Conservation (phyloP, 176 grass and related monocot species). For the Rhynchospora pubera region DNA sequence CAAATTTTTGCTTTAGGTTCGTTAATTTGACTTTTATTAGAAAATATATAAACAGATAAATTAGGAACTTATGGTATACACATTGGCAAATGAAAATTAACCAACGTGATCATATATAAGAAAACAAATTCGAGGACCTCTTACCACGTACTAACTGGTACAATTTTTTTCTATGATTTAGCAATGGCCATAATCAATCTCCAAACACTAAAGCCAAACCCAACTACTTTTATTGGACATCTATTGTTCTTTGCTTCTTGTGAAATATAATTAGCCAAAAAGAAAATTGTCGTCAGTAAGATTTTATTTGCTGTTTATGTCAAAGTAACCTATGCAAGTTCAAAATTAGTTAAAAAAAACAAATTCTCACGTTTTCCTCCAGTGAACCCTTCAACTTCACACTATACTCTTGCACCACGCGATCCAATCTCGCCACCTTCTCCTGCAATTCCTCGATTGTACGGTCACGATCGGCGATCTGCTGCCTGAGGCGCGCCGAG, state of each 20-base stretch:
- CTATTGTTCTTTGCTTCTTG: not conserved
- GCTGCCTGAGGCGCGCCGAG: slow-evolving; percentile 42
- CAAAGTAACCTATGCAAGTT: not conserved
- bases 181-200: not conserved
- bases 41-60: not conserved
- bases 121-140: not conserved
- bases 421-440: slow-evolving; percentile 8
- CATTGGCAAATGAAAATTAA: not conserved
- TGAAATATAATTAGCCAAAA: not conserved
- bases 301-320: not conserved
- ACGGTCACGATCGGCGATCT: slow-evolving; percentile 42
- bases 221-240: not conserved
- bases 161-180: not conserved
- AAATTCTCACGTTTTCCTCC: slow-evolving; percentile 13
- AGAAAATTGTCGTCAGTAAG: not conserved
- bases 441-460: slow-evolving; percentile 13
- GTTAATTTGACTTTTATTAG: not conserved
- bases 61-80: not conserved
- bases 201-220: not conserved
- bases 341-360: slow-evolving; percentile 6
- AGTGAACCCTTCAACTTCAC: slow-evolving; percentile 3
- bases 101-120: not conserved
- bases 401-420: slow-evolving; percentile 6
- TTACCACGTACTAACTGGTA: not conserved
- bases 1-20: not conserved